These are phyloP conservation scores for Botryotinia convoluta DNA, from an alignment of 2,329 filamentous ascomycete species.

Conservation along the genomic window DNA sequence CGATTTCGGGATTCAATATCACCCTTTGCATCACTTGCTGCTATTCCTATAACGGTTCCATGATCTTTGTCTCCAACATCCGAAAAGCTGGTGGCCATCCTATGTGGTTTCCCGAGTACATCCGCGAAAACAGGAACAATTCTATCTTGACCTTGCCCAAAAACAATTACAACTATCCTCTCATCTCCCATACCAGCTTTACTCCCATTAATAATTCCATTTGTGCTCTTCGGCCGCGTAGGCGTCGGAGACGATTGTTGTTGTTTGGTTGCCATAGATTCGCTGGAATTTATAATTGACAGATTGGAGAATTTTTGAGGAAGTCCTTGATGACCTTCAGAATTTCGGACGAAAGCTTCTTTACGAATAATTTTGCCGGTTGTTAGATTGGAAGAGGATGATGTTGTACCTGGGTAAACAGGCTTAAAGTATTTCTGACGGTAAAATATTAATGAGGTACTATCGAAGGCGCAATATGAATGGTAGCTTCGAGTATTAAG, in stretches of 20 bases:
- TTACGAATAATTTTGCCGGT: conserved; percentile 10
- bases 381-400: background rate
- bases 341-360: background rate
- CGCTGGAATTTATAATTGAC: background rate
- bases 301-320: conserved; percentile 3
- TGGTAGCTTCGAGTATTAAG: background rate
- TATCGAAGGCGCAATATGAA: conserved; percentile 3
- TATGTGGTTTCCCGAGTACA: conserved; percentile 71
- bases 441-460: background rate
- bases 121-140: conserved; percentile 76
- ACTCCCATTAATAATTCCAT: conserved; percentile 38
- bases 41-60: conserved; percentile 67
- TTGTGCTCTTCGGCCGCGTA: conserved; percentile 43
- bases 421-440: background rate
- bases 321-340: background rate
- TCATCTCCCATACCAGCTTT: conserved; percentile 48
- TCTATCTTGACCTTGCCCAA: conserved; percentile 67
- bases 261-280: conserved; percentile 45
- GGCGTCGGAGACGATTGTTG: conserved; percentile 51
- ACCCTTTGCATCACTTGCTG: conserved; percentile 53
- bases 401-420: background rate
- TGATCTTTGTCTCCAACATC: conserved; percentile 53
- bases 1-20: conserved; percentile 59
- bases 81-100: conserved; percentile 54
- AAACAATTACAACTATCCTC: conserved; percentile 64